phyloP scores from a whole-genome alignment of 225 moss, liverwort and hornwort species.

The Asterella californica region DNA sequence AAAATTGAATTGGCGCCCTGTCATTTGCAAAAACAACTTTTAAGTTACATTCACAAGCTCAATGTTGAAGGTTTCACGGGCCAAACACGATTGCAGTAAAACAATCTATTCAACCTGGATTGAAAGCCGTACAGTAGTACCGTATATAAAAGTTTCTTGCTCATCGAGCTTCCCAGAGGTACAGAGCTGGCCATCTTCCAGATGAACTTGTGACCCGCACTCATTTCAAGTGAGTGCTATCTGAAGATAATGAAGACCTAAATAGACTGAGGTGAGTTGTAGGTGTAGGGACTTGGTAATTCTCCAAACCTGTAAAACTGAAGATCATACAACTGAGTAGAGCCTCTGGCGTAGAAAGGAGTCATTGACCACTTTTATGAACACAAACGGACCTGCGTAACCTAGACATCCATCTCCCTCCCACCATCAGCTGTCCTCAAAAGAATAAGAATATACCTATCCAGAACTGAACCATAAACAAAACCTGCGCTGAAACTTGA shows the following conservation, averaged over 20 bases:
- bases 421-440: constrained; percentile 24
- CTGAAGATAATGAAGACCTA: neutral
- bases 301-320: constrained; percentile 10
- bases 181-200: constrained; percentile 20
- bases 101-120: constrained; percentile 13
- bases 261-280: constrained; percentile 2
- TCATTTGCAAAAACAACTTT: neutral
- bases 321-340: constrained; percentile 15
- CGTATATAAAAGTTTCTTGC: constrained; percentile 1
- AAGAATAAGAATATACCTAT: constrained; percentile 33
- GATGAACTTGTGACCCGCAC: constrained; percentile 14
- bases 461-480: constrained; percentile 13
- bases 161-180: constrained; percentile 11
- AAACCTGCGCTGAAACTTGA: neutral
- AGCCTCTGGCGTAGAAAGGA: constrained; percentile 21
- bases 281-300: neutral
- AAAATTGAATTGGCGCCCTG: neutral
- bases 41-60: neutral
- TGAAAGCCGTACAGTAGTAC: constrained; percentile 8
- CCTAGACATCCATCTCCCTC: constrained; percentile 12
- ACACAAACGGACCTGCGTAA: constrained; percentile 10
- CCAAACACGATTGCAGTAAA: neutral
- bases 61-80: neutral
- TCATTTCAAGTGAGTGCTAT: constrained; percentile 15
- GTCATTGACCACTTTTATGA: constrained; percentile 4